Evolutionary conservation across 495 filamentous ascomycete species (phyloP), one percentile per base, ranked within the genome.

Genomic region (Rhizodiscina lignyota): DNA sequence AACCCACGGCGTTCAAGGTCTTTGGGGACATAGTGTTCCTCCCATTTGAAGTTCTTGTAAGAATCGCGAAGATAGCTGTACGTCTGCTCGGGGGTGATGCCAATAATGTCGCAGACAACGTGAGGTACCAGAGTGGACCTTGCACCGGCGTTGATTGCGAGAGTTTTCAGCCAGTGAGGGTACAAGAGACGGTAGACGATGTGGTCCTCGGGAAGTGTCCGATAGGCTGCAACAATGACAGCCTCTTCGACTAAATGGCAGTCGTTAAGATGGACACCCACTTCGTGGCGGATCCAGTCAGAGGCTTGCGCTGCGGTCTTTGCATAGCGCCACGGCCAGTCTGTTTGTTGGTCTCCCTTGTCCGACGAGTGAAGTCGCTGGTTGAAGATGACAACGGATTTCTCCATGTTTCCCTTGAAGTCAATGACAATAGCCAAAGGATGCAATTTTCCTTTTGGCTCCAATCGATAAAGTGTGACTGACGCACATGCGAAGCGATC

Each of bases 271-370:
- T n/a, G n/a, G n/a, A n/a, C n/a, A n/a, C n/a, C n/a, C n/a, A n/a
- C n/a, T n/a, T n/a, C n/a, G n/a, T n/a, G n/a, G n/a, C n/a, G 45
- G 36, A 57, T 47, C 64, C 63, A 68, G 47, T 68, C 64, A 0
- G 56, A 55, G 8, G 53, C 50, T 36, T 66, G 64, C 4, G 56
- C 58, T 35, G 60, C 64, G 1, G 60, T 64, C 42, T 68, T 68
- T 15, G 64, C 64, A 44, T 66, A 68, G 30, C 64, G 47, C 64
- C 64, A 68, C 0, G 59, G 52, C 62, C 61, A 67, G 49, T 67
- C 64, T 1, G 53, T 37, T 32, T 56, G 54, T 36, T 66, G 43
- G 34, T 57, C 49, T 4, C 28, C 27, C 0, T 53, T 52, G 2
- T 36, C 36, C 18, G n/a, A n/a, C n/a, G n/a, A n/a, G n/a, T n/a